Conservation (phyloP, 768 basidiomycete genomes). For the Wakefieldia striispora region DNA sequence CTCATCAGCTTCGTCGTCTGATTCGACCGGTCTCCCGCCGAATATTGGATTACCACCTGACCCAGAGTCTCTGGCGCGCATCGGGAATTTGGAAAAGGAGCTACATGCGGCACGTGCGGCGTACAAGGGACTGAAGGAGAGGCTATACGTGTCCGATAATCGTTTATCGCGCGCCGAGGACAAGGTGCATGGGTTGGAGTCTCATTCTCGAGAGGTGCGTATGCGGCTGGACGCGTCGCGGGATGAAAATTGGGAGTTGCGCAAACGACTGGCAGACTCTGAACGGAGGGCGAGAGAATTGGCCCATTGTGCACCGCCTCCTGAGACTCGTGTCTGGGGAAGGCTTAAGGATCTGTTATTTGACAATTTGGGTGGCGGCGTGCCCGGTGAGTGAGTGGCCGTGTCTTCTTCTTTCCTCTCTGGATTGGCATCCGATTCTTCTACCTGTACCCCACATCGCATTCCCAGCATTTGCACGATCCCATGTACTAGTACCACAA, state of each 20-base stretch:
- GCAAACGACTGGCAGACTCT: slow-evolving; percentile 21
- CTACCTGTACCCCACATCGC: slow-evolving; percentile 17
- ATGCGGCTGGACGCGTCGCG: slow-evolving; percentile 16
- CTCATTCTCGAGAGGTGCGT: slow-evolving; percentile 20
- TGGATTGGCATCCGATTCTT: slow-evolving; percentile 8
- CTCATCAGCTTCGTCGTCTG: not conserved
- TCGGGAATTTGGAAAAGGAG: slow-evolving; percentile 26
- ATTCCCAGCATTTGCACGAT: slow-evolving; percentile 26
- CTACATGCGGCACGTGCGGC: slow-evolving; percentile 12
- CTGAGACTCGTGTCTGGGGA: slow-evolving; percentile 27
- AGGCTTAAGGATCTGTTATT: slow-evolving; percentile 29
- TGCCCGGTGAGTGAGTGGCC: slow-evolving; percentile 20
- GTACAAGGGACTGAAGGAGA: slow-evolving; percentile 20
- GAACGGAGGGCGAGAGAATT: slow-evolving; percentile 22
- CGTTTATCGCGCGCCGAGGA: slow-evolving; percentile 15
- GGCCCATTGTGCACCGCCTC: slow-evolving; percentile 8
- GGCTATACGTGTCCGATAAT: slow-evolving; percentile 13
- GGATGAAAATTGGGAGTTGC: slow-evolving; percentile 22
- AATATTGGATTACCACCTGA: not conserved
- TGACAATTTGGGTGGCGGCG: slow-evolving; percentile 22
- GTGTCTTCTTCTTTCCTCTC: not conserved
- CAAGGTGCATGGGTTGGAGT: slow-evolving; percentile 17
- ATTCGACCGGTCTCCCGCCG: not conserved
- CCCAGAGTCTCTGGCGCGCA: slow-evolving; percentile 6
- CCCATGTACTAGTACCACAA: slow-evolving; percentile 21